Conservation (phyloP, 1,284 basidiomycete species). For the Fomitiporia mediterranea region DNA sequence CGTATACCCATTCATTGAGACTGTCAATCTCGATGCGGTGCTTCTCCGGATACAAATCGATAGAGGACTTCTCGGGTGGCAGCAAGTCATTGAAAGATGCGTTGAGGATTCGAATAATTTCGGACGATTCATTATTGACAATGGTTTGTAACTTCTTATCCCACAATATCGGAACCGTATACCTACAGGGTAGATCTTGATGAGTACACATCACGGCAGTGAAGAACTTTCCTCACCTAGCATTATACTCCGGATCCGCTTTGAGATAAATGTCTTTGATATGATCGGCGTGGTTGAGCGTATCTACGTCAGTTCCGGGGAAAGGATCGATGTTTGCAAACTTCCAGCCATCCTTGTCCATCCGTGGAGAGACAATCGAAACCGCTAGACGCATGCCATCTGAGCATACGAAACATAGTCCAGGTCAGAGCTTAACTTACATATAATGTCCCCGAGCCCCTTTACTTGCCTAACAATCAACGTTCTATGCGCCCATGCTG, state of each 20-base stretch:
- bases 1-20: slow-evolving; percentile 86
- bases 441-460: slow-evolving; percentile 81
- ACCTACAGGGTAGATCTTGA: slow-evolving; percentile 40
- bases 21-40: slow-evolving; percentile 78
- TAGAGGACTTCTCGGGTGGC: slow-evolving; percentile 54
- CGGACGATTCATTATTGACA: slow-evolving; percentile 93
- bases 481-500: slow-evolving; percentile 91
- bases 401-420: background rate
- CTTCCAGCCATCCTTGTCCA: slow-evolving; percentile 85
- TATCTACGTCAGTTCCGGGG: slow-evolving; percentile 69
- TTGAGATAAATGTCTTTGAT: slow-evolving; percentile 84
- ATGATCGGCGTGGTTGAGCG: slow-evolving; percentile 64
- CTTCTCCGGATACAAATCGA: slow-evolving; percentile 77
- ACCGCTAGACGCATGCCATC: slow-evolving; percentile 48
- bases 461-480: slow-evolving; percentile 89
- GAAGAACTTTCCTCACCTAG: slow-evolving; percentile 42
- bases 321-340: slow-evolving; percentile 72
- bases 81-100: slow-evolving; percentile 74
- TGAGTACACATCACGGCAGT: background rate
- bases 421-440: slow-evolving; percentile 40
- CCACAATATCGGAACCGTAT: slow-evolving; percentile 91
- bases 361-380: slow-evolving; percentile 79
- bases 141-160: slow-evolving; percentile 87
- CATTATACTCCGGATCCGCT: slow-evolving; percentile 65
- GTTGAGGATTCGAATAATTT: slow-evolving; percentile 93